Percentiles rank a stretch among this genome's conserved stretches.
phyloP scores from a whole-genome alignment of 495 filamentous ascomycete genomes.

The Penicillium pulvis region DNA sequence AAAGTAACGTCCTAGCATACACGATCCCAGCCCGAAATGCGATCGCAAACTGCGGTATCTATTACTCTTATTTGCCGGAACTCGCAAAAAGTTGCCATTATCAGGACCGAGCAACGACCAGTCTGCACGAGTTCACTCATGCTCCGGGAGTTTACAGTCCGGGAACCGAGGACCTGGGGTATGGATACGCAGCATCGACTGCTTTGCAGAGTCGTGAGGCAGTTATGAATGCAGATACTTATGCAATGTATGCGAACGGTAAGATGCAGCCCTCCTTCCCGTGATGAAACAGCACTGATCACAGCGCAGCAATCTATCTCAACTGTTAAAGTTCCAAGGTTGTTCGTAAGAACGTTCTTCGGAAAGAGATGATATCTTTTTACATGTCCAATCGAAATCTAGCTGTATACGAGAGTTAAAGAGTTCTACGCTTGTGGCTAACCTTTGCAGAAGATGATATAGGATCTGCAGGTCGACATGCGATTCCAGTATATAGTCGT shows the following conservation, averaged over 20 bases:
- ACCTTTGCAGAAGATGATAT: not conserved
- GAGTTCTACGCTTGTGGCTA: too few relatives aligned
- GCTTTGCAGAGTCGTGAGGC: constrained; percentile 46
- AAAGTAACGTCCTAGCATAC: constrained; percentile 56
- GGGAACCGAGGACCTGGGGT: constrained; percentile 59
- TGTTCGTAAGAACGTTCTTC: too few relatives aligned
- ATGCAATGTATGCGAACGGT: constrained; percentile 63
- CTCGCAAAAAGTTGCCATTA: constrained; percentile 51
- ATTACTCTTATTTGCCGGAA: constrained; percentile 51
- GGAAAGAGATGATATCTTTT: not conserved
- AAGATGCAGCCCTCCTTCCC: constrained; percentile 14
- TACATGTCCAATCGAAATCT: not conserved
- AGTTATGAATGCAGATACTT: constrained; percentile 63
- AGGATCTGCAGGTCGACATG: not conserved
- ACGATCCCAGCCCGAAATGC: constrained; percentile 53
- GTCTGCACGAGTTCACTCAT: constrained; percentile 65
- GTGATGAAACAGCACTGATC: not conserved
- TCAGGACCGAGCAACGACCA: constrained; percentile 62
- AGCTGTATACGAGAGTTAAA: too few relatives aligned
- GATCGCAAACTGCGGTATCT: constrained; percentile 60
- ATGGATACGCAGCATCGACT: constrained; percentile 56
- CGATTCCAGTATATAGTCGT: not conserved
- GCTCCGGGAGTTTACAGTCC: constrained; percentile 55
- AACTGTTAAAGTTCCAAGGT: not conserved
- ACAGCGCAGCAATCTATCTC: not conserved